Base-by-base conservation (phyloP, 495 filamentous ascomycete genomes). In the Trichoderma gamsii region DNA sequence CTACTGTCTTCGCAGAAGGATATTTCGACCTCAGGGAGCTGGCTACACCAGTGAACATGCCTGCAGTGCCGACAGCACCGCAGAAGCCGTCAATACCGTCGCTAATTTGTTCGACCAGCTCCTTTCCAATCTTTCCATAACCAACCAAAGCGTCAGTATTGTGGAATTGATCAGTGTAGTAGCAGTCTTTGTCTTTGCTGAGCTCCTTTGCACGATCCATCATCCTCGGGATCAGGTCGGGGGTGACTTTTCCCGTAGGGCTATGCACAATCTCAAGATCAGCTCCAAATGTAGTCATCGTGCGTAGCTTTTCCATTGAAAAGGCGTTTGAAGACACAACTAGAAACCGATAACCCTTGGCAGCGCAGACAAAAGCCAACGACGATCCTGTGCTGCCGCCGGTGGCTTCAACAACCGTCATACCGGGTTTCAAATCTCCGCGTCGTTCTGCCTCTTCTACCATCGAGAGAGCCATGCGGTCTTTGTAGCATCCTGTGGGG, bases 151-250 rank as follows among this genome's bases (percentile, higher is more conserved):
- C 51, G 52, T 65, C 63, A 76, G 76, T 12, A 77, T 80, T 68
- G 77, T 80, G 64, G 73, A 75, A 11, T 73, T 82, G 13, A 71
- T 78, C 56, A 78, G 76, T 35, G 75, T 80, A 25, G 78, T 79
- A 15, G 79, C 77, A 5, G 76, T 74, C 16, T 9, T 66, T 21
- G 0, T 1, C 21, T 15, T 66, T 51, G 65, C 35, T 44, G 0
- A 23, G 15, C 41, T 44, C 41, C 16, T 12, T 15, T 29, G 65
- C 65, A 51, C 65, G 65, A 38, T 21, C 9, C 18, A 46, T 11
- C 41, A 66, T 49, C 9, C 41, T n/a, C 41, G 35, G 65, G 16
- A 66, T 46, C 3, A 66, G 43, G 27, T 66, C 65, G 11, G 65
- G 3, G 16, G 65, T 66, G 41, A 49, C 29, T 32, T 66, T 66